A percentile compares a stretch with the other conserved stretches of the same genome.
Evolutionary conservation across 345 rosid species (phyloP).

Genomic region (Gossypium thurberi): DNA sequence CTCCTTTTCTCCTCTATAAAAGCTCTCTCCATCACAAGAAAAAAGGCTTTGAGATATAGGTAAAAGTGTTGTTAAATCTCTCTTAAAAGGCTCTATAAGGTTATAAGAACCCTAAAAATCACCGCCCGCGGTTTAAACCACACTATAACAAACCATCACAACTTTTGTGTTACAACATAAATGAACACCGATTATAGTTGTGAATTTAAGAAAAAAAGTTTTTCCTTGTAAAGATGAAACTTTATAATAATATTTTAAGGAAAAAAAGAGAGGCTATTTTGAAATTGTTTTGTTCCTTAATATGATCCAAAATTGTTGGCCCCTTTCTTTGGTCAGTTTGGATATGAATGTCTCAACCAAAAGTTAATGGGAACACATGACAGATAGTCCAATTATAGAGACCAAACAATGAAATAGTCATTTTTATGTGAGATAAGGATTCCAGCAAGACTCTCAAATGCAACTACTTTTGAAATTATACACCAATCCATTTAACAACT

Average conservation of each 20-base stretch:
- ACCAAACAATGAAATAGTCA: conserved; percentile 13
- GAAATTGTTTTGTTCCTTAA: not conserved
- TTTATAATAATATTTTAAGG: too few relatives aligned
- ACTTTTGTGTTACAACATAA: too few relatives aligned
- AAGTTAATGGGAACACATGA: conserved; percentile 1
- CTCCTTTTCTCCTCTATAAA: too few relatives aligned
- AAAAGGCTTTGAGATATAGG: too few relatives aligned
- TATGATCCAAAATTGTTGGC: not conserved
- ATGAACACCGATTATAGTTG: not conserved
- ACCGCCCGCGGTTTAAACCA: accelerated
- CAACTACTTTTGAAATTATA: not conserved
- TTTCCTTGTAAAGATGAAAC: too few relatives aligned
- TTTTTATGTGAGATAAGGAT: not conserved
- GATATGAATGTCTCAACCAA: not conserved
- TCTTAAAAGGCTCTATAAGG: too few relatives aligned
- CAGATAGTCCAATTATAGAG: conserved; percentile 10
- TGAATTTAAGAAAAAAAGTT: not conserved
- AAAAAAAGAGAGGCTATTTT: too few relatives aligned
- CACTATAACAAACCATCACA: too few relatives aligned
- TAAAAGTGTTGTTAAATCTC: too few relatives aligned
- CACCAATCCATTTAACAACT: conserved; percentile 5
- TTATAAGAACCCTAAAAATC: too few relatives aligned
- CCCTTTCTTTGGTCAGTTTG: not conserved
- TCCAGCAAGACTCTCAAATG: conserved; percentile 7
- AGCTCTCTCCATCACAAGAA: too few relatives aligned